Base-by-base conservation (phyloP, 2,329 filamentous ascomycete genomes). In the Colletotrichum siamense region DNA sequence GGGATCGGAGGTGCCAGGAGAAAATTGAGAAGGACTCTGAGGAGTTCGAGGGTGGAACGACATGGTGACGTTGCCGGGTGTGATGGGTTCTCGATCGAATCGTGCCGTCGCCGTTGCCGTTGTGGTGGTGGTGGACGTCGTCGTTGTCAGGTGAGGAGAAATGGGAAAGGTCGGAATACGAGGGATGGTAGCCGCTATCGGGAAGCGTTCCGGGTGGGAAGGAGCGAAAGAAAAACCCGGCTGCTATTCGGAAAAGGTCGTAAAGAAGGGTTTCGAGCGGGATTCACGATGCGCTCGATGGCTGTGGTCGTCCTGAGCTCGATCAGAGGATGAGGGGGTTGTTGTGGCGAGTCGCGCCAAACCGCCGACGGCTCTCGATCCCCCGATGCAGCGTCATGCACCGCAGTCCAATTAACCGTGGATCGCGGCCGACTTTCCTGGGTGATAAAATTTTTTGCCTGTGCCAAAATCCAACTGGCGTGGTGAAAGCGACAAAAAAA, bases 1-100 rank as follows among this genome's bases (percentile, higher is more conserved):
- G 79, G 85, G 86, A 80, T 91, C 90, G 82, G 87, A 89, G 79
- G 87, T 89, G 80, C 86, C 89, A 78, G 90, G 89, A 79, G 90
- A 92, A 82, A 89, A 87, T 83, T 92, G 90, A 82, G 91, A 92
- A 82, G 92, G 92, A 83, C 92, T 93, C 88, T 93, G 91, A 83
- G 92, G 92, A 80, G 92, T 93, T 81, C 91, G 91, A 80, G 92
- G 92, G 84, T 93, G 91, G 88, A 91, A 92, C 86, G 91, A 92
- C 91, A 93, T 93, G 84, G 84, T 90, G 86, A 84, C 83, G 81
- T 80, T 83, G 80, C 80, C 57, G 77, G 79, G 77, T 78, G 81
- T 78, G 81, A 78, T 76, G 72, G 71, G 77, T 55, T 16, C 64
- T 73, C 70, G 44, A 10, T 74, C 49, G 44, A 52, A 34, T 76